Base-by-base conservation (phyloP, 2,329 filamentous ascomycete species). In the Aureobasidium sp. region DNA sequence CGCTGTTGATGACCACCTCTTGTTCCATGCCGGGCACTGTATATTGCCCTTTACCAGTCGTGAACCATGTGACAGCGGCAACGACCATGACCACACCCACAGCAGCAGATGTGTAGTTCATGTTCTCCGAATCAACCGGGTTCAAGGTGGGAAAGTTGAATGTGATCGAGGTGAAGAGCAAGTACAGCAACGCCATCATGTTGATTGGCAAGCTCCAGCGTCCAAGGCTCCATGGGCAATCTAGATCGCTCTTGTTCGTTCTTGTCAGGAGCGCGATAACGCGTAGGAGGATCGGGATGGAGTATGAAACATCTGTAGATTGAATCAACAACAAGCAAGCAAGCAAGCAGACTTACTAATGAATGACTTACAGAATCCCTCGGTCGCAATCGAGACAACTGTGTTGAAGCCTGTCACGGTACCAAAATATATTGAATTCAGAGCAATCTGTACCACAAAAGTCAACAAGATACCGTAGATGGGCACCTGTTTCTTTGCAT, bases 61-160 rank as follows among this genome's bases (percentile, higher is more conserved):
- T 75, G 6, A 78, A 55, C 78, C 77, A 80, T 1, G 75, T 80
- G 2, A 74, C 59, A 1, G 70, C 37, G 14, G 72, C 75, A 16
- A 81, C 67, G 4, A 79, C 55, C 62, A 74, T 78, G 34, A 80
- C 74, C 1, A 77, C 67, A 0, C 78, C 78, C 25, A 80, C 73
- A 0, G 78, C 78, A 0, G 79, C 78, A 19, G 71, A 74, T 0
- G 76, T 80, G 57, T 80, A 80, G 55, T 80, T 81, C 78, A 81
- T 81, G 30, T 77, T 78, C 22, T 77, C 70, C 29, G 69, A 69
- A 1, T 66, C 70, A n/a, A 81, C 76, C 0, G 79, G 79, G 6
- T 63, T 71, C 0, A 70, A 61, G 0, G 69, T 72, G 0, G 79
- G 78, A 53, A 81, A 77, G 54, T 80, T 81, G 61, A 80, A 79